Conservation (phyloP, 139 green algal species). For the Bryopsis sp. region DNA sequence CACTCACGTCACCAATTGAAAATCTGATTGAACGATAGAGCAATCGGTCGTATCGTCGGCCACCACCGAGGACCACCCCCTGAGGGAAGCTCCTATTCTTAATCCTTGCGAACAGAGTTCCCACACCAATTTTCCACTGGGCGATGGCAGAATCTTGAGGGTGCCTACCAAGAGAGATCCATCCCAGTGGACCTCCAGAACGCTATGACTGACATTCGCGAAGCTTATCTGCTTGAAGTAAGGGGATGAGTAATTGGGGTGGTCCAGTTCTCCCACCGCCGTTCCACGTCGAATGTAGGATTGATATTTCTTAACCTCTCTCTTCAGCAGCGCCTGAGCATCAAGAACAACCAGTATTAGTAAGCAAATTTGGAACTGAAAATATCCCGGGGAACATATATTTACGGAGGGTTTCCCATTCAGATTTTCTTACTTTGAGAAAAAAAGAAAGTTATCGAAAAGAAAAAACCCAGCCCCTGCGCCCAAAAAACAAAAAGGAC, state of each 20-base stretch:
- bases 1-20: slow-evolving; percentile 56
- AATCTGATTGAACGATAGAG: slow-evolving; percentile 46
- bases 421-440: too few relatives aligned
- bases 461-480: too few relatives aligned
- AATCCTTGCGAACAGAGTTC: slow-evolving; percentile 57
- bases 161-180: slow-evolving; percentile 48
- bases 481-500: too few relatives aligned
- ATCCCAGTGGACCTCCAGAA: slow-evolving; percentile 52
- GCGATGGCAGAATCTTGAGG: slow-evolving; percentile 58
- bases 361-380: too few relatives aligned
- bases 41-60: slow-evolving; percentile 26
- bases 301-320: slow-evolving; percentile 39
- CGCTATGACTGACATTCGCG: slow-evolving; percentile 53
- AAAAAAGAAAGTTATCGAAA: too few relatives aligned
- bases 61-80: slow-evolving; percentile 51
- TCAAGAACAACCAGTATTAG: slow-evolving; percentile 2
- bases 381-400: too few relatives aligned
- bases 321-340: slow-evolving; percentile 38
- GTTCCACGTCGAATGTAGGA: slow-evolving; percentile 35
- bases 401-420: too few relatives aligned
- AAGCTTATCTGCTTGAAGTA: slow-evolving; percentile 58
- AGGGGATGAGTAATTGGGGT: slow-evolving; percentile 46
- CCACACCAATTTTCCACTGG: slow-evolving; percentile 46
- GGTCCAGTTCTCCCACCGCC: slow-evolving; percentile 54
- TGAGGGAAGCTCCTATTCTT: slow-evolving; percentile 47